A percentile compares a stretch with the other conserved stretches of the same genome.
Conservation (phyloP, 352 stramenopile genomes). For the Phytophthora tubulina region DNA sequence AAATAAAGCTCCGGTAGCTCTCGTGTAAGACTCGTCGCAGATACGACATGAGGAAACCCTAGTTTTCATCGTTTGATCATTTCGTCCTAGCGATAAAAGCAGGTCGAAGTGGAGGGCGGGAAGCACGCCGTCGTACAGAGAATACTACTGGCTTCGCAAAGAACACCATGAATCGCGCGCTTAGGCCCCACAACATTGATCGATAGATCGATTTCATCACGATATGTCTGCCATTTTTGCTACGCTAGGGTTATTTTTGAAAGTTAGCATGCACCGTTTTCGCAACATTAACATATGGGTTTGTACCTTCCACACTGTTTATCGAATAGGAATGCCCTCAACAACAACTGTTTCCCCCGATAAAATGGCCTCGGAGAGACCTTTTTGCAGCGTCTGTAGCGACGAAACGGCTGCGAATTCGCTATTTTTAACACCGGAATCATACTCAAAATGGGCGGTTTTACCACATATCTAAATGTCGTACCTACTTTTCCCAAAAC, state of each 20-base stretch:
- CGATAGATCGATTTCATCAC: constrained; percentile 11
- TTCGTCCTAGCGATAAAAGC: not conserved
- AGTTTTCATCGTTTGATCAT: constrained; percentile 5
- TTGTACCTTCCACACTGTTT: too few relatives aligned
- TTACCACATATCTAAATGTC: constrained; percentile 27
- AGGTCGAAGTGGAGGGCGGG: not conserved
- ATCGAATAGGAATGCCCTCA: too few relatives aligned
- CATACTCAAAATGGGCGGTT: constrained; percentile 17
- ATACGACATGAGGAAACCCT: constrained; percentile 14
- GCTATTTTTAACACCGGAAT: constrained; percentile 10
- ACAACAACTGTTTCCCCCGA: not conserved
- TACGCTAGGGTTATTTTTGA: constrained; percentile 6
- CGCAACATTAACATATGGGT: too few relatives aligned
- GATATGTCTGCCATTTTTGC: constrained; percentile 1
- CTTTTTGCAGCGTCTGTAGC: constrained; percentile 9
- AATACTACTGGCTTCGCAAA: constrained; percentile 7
- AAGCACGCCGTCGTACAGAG: not conserved
- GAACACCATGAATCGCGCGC: constrained; percentile 4
- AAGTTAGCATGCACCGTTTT: too few relatives aligned
- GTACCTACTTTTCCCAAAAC: constrained; percentile 2
- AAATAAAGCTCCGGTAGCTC: too few relatives aligned
- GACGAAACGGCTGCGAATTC: constrained; percentile 1
- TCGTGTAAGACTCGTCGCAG: not conserved
- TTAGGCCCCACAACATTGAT: constrained; percentile 11
- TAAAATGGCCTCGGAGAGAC: not conserved